These are phyloP conservation scores for Aegilops umbellulata DNA, from an alignment of 176 grass and related monocot species.

Conservation along the genomic window DNA sequence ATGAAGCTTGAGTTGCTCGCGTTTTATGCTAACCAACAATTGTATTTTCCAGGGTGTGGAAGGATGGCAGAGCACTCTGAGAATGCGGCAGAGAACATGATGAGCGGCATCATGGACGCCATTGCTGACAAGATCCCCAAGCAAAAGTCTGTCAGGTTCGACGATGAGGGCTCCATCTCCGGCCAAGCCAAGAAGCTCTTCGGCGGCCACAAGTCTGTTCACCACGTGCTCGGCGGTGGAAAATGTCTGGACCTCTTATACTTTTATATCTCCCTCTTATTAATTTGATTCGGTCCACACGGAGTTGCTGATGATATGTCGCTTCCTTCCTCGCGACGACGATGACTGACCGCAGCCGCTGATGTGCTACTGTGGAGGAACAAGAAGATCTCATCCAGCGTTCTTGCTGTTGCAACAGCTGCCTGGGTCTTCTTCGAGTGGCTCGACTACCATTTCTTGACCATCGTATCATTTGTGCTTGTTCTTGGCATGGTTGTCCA, in stretches of 20 bases:
- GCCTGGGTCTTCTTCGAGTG: slow-evolving; percentile 88
- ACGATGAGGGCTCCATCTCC: slow-evolving; percentile 38
- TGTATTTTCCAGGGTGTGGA: background rate
- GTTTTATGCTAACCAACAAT: background rate
- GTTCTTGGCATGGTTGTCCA: slow-evolving; percentile 73
- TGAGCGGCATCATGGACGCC: slow-evolving; percentile 55
- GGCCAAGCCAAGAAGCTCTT: slow-evolving; percentile 51
- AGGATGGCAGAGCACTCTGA: slow-evolving; percentile 52
- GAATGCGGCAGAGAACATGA: slow-evolving; percentile 43
- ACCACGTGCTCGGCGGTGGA: slow-evolving; percentile 72
- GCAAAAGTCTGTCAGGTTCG: slow-evolving; percentile 43
- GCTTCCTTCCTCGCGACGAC: background rate
- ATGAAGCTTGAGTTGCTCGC: background rate
- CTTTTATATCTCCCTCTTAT: background rate
- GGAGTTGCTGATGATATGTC: background rate
- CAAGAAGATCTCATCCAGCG: slow-evolving; percentile 88
- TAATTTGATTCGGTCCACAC: background rate
- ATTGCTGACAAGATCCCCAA: slow-evolving; percentile 56
- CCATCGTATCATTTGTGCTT: slow-evolving; percentile 49
- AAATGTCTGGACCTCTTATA: slow-evolving; percentile 35
- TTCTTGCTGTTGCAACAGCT: slow-evolving; percentile 62
- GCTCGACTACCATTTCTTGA: slow-evolving; percentile 80
- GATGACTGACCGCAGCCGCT: slow-evolving; percentile 42
- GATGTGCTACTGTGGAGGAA: slow-evolving; percentile 93
- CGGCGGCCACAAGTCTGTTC: slow-evolving; percentile 43